These are phyloP conservation scores for Leccinum fallax DNA, from an alignment of 1,284 basidiomycete species.

Conservation along the genomic window DNA sequence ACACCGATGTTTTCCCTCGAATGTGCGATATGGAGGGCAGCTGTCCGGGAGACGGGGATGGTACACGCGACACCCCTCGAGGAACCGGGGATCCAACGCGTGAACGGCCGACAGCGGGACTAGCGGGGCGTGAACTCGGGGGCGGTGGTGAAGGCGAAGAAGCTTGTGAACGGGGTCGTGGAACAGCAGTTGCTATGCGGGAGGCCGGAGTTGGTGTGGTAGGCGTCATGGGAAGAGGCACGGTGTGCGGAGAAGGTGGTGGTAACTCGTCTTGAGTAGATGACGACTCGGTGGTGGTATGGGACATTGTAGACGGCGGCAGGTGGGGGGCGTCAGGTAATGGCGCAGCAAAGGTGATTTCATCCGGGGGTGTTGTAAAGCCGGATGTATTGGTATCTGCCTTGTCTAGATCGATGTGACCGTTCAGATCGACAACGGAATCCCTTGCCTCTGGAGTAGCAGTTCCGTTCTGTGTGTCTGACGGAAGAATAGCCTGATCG, in stretches of 20 bases:
- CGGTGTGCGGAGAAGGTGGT: constrained; percentile 17
- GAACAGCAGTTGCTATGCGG: constrained; percentile 20
- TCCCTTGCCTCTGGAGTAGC: constrained; percentile 3
- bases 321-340: constrained; percentile 1
- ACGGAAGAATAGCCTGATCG: constrained; percentile 1
- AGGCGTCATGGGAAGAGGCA: constrained; percentile 31
- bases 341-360: constrained; percentile 18
- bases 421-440: background rate
- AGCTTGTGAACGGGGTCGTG: constrained; percentile 28
- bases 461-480: background rate
- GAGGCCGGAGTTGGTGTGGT: constrained; percentile 13
- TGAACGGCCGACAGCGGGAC: constrained; percentile 27
- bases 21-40: constrained; percentile 11
- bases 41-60: constrained; percentile 17
- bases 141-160: constrained; percentile 29
- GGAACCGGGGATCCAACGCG: constrained; percentile 29
- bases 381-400: constrained; percentile 3
- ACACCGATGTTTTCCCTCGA: constrained; percentile 20
- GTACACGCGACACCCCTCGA: constrained; percentile 11
- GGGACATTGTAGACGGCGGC: background rate
- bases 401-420: constrained; percentile 11
- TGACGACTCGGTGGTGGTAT: constrained; percentile 4
- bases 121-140: constrained; percentile 23
- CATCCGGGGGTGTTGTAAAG: constrained; percentile 14
- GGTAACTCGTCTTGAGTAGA: constrained; percentile 9